Conservation (phyloP, 164 flowering plant species). For the Vitis vinifera region DNA sequence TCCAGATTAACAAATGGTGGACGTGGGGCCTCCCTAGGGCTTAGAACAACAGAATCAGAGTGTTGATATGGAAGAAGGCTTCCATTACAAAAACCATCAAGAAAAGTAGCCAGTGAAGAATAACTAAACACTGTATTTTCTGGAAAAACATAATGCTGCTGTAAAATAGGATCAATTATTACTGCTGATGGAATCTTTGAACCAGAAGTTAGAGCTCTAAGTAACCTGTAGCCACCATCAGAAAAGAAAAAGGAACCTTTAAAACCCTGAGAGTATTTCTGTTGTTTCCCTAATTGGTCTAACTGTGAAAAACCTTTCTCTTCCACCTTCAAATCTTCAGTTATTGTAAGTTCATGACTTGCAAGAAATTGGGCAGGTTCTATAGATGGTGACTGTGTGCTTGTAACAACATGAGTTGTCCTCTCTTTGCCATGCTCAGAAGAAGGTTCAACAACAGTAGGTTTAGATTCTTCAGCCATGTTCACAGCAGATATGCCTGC, state of each 20-base stretch:
- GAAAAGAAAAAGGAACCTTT: constrained; percentile 64
- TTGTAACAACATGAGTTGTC: constrained; percentile 11
- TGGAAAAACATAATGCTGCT: constrained; percentile 65
- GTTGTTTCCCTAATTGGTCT: constrained; percentile 18
- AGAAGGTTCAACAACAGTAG: constrained; percentile 17
- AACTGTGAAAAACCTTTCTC: constrained; percentile 13
- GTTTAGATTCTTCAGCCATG: constrained; percentile 16
- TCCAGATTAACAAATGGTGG: constrained; percentile 82
- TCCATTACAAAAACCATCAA: constrained; percentile 60
- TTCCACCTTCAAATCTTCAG: constrained; percentile 21
- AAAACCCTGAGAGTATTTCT: constrained; percentile 23
- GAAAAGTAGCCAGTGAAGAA: constrained; percentile 47
- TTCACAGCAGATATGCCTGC: constrained; percentile 10
- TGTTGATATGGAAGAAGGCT: constrained; percentile 66
- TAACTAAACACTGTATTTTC: constrained; percentile 37
- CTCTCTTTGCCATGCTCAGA: constrained; percentile 20
- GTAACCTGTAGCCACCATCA: constrained; percentile 69
- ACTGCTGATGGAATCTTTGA: constrained; percentile 65
- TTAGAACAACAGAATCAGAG: constrained; percentile 38
- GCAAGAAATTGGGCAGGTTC: constrained; percentile 14
- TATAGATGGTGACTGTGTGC: constrained; percentile 11
- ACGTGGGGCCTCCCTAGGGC: constrained; percentile 35
- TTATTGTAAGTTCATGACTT: constrained; percentile 13
- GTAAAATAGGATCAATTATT: constrained; percentile 68
- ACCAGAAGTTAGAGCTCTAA: constrained; percentile 54